A percentile compares a stretch with the other conserved stretches of the same genome.
Conservation (phyloP, 2,329 filamentous ascomycete species). For the Calycina marina region DNA sequence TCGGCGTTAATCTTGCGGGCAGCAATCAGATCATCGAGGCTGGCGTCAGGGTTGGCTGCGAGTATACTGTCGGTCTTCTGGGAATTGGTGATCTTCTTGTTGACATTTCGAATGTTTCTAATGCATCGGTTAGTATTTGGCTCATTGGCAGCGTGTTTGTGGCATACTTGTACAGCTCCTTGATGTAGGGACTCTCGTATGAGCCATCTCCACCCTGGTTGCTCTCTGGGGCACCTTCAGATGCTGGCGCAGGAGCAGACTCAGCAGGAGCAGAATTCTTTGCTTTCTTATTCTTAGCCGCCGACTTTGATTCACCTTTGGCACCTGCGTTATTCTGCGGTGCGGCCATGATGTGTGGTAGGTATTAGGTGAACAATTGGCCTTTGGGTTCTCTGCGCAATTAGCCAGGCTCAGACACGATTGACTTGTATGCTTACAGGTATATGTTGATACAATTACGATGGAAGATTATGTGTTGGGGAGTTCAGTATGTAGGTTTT, state of each 20-base stretch:
- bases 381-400: too few species aligned
- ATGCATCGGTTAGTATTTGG: too few species aligned
- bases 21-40: slow-evolving; percentile 58
- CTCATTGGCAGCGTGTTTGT: neutral
- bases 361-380: too few species aligned
- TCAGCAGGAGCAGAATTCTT: slow-evolving; percentile 40
- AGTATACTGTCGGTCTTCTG: slow-evolving; percentile 59
- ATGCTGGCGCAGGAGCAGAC: slow-evolving; percentile 32
- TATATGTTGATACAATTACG: too few species aligned
- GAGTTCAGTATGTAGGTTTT: too few species aligned
- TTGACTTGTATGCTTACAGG: too few species aligned
- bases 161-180: slow-evolving; percentile 77
- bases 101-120: slow-evolving; percentile 84
- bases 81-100: slow-evolving; percentile 79
- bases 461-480: too few species aligned
- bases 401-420: too few species aligned
- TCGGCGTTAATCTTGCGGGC: slow-evolving; percentile 65
- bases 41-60: slow-evolving; percentile 52
- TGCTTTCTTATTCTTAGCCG: slow-evolving; percentile 53
- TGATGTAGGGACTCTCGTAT: slow-evolving; percentile 66
- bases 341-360: slow-evolving; percentile 24
- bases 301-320: slow-evolving; percentile 49
- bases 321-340: slow-evolving; percentile 45
- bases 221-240: slow-evolving; percentile 29
- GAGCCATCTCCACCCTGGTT: slow-evolving; percentile 32